Conservation (phyloP, 2,329 filamentous ascomycete genomes). For the Ophiostoma angusticollis region DNA sequence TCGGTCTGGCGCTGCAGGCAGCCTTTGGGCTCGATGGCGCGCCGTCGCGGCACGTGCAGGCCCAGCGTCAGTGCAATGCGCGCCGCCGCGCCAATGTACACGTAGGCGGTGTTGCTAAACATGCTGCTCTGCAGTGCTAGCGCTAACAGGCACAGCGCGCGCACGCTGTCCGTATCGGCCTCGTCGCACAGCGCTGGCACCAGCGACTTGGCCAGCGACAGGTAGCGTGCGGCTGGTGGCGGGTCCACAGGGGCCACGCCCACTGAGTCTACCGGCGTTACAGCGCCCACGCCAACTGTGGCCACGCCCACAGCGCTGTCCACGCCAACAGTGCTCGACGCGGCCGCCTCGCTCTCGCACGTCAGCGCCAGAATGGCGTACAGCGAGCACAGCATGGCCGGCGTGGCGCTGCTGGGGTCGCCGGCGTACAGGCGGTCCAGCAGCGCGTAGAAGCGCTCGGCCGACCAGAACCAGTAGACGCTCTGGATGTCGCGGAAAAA, state of each 20-base stretch:
- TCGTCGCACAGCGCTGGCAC: slow-evolving; percentile 17
- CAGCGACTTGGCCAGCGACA: slow-evolving; percentile 17
- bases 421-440: slow-evolving; percentile 18
- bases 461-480: slow-evolving; percentile 19
- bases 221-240: slow-evolving; percentile 14
- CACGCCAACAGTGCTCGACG: slow-evolving; percentile 4
- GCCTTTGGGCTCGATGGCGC: slow-evolving; percentile 13
- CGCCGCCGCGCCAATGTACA: slow-evolving; percentile 18
- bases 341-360: slow-evolving; percentile 17
- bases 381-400: slow-evolving; percentile 17
- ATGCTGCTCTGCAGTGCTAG: slow-evolving; percentile 17
- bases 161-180: slow-evolving; percentile 17
- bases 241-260: slow-evolving; percentile 5
- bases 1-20: slow-evolving; percentile 17
- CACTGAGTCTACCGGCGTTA: too few species aligned
- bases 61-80: slow-evolving; percentile 18
- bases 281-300: too few species aligned
- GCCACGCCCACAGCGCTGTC: too few species aligned
- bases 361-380: slow-evolving; percentile 18
- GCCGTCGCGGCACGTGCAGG: slow-evolving; percentile 16
- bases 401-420: slow-evolving; percentile 15
- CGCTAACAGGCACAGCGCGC: slow-evolving; percentile 17
- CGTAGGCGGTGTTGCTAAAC: slow-evolving; percentile 17
- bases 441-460: slow-evolving; percentile 16
- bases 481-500: slow-evolving; percentile 19